Evolutionary conservation across 1,284 basidiomycete species (phyloP).

Genomic region (Meira miltonrushii): DNA sequence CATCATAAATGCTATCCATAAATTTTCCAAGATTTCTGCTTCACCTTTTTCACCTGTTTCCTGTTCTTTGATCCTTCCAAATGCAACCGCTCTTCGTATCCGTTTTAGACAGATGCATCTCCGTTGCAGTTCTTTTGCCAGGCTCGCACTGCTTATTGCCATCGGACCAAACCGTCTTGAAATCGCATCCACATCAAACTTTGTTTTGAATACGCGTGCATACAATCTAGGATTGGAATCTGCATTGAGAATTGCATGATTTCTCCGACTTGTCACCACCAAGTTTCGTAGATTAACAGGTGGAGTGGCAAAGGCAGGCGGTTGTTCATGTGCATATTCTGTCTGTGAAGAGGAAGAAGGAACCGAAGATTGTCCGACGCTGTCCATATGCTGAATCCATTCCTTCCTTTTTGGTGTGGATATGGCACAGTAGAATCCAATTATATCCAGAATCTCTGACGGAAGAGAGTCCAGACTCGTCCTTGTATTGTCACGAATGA

Average conservation of each 20-base stretch:
- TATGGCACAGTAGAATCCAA: slow-evolving; percentile 28
- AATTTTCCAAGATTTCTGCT: slow-evolving; percentile 28
- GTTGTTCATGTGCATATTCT: not conserved
- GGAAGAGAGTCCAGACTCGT: slow-evolving; percentile 23
- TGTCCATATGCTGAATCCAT: not conserved
- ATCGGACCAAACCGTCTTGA: slow-evolving; percentile 28
- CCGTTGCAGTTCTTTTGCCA: slow-evolving; percentile 31
- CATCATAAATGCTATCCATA: slow-evolving; percentile 45
- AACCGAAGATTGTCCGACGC: not conserved
- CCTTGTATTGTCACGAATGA: not conserved
- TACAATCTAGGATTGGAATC: slow-evolving; percentile 38
- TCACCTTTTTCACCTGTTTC: slow-evolving; percentile 10
- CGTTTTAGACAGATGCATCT: slow-evolving; percentile 35
- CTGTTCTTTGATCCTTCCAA: not conserved
- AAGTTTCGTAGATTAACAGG: slow-evolving; percentile 31
- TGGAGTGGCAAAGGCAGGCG: slow-evolving; percentile 18
- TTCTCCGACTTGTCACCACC: slow-evolving; percentile 27
- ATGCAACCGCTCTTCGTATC: slow-evolving; percentile 24
- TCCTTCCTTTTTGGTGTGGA: slow-evolving; percentile 6
- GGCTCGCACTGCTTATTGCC: slow-evolving; percentile 22
- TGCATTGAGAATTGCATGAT: slow-evolving; percentile 29
- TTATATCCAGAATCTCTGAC: slow-evolving; percentile 36
- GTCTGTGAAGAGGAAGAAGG: not conserved
- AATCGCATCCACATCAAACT: slow-evolving; percentile 43
- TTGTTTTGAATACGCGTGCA: slow-evolving; percentile 36